phyloP scores from a whole-genome alignment of 1,284 basidiomycete species.

The Fistulinella staudtii region DNA sequence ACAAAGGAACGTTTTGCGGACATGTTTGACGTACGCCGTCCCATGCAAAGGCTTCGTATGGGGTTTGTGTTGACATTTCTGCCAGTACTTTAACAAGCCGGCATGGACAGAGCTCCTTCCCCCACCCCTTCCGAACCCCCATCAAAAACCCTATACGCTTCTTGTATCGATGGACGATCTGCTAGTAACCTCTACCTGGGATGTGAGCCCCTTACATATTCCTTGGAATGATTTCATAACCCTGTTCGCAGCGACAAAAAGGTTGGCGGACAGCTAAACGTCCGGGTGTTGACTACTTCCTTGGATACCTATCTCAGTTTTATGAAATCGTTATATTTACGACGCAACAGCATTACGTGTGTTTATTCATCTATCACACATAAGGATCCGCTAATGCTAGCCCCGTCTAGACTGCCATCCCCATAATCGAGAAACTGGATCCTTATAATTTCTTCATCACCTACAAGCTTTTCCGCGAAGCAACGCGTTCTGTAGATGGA shows the following conservation, averaged over 20 bases:
- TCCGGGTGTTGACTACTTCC: constrained; percentile 96
- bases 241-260: constrained; percentile 59
- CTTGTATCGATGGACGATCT: constrained; percentile 92
- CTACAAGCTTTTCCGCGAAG: constrained; percentile 90
- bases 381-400: not conserved
- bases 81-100: constrained; percentile 89
- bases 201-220: constrained; percentile 54
- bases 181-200: constrained; percentile 90
- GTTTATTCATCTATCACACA: constrained; percentile 29
- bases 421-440: constrained; percentile 94
- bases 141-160: constrained; percentile 90
- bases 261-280: constrained; percentile 93
- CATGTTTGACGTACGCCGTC: constrained; percentile 56
- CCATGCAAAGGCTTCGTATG: not conserved
- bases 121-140: constrained; percentile 77
- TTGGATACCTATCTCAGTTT: constrained; percentile 95
- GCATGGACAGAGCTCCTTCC: constrained; percentile 91
- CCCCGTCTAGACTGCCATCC: constrained; percentile 70
- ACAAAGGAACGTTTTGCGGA: constrained; percentile 56
- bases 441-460: constrained; percentile 88
- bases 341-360: constrained; percentile 82
- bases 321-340: constrained; percentile 98
- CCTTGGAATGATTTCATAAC: not conserved
- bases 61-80: not conserved
- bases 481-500: constrained; percentile 76